Evolutionary conservation across 2,329 filamentous ascomycete genomes (phyloP).

Genomic region (Fusarium sublunatum): DNA sequence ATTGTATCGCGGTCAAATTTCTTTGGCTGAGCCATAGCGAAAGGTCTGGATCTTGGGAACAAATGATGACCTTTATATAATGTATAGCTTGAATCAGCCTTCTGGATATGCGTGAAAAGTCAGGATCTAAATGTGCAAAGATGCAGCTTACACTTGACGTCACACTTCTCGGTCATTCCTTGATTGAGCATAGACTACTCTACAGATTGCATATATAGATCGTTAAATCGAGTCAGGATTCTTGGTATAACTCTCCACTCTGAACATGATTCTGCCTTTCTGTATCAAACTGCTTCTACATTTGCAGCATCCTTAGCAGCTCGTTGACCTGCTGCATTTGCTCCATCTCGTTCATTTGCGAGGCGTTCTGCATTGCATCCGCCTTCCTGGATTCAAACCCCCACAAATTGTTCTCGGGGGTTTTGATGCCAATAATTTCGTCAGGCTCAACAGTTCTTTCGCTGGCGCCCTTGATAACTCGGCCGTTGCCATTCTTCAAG

Average conservation of each 20-base stretch:
- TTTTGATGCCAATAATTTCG: conserved; percentile 2
- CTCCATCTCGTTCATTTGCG: neutral
- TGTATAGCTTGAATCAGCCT: too few relatives aligned
- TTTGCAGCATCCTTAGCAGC: too few relatives aligned
- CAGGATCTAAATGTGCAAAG: neutral
- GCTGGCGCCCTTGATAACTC: conserved; percentile 5
- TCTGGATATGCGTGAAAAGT: too few relatives aligned
- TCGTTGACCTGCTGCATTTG: too few relatives aligned
- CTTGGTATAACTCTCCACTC: neutral
- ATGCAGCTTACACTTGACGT: conserved; percentile 17
- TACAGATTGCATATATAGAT: neutral
- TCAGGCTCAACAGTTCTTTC: neutral
- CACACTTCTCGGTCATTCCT: neutral
- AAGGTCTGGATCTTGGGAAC: neutral
- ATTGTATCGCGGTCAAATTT: conserved; percentile 25
- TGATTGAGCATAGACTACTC: neutral
- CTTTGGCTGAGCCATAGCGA: conserved; percentile 4
- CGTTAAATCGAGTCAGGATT: conserved; percentile 6
- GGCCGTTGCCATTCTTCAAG: conserved; percentile 2
- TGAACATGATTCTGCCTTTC: too few relatives aligned
- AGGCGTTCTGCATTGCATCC: neutral
- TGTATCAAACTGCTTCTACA: too few relatives aligned
- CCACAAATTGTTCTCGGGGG: conserved; percentile 3
- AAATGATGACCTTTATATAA: too few relatives aligned
- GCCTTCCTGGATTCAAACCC: neutral